Base-by-base conservation (phyloP, 352 stramenopile genomes). In the Phytophthora citricola region DNA sequence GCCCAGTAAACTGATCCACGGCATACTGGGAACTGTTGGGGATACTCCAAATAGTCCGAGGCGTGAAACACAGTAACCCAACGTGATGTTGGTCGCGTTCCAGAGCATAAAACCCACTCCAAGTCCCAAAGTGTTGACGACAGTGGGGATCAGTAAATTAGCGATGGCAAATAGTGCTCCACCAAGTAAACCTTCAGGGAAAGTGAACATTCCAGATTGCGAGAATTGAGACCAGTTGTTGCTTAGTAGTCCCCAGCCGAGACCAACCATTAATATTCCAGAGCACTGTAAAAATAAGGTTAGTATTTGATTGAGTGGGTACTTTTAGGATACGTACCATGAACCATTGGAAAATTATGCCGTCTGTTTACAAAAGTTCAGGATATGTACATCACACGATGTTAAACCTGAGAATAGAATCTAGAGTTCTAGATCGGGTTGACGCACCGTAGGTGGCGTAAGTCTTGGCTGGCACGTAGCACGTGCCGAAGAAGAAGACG, bases 311-410 rank as follows among this genome's bases (percentile, higher is more conserved):
- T 2, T 26, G 24, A 4, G 4, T 26, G 24, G 24, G 55, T 20
- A 20, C 38, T 57, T 56, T 56, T 5, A 57, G 29, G 29, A 48
- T 27, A 12, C 8, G 34, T 74, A 91, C 85, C 87, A 95, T 95
- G 64, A 93, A 93, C 87, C 87, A 95, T 65, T 95, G 87, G 69
- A 93, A 95, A 61, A 95, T 92, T 58, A 95, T 93, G 31, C 87
- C 87, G 62, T 95, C 87, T 92, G 8, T 5, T 43, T 7, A 43
- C 26, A 14, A 36, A 58, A 43, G 29, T 65, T 62, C 49, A 66
- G 38, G 50, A 59, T 74, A 31, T 27, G 53, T 71, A 38, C 26
- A 27, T 15, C 53, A 73, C 52, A 72, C 2, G 8, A 51, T n/a
- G 40, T n/a, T 6, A 9, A 4, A 27, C 5, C 32, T 17, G n/a